These are phyloP conservation scores for Stemphylium lycopersici DNA, from an alignment of 2,329 filamentous ascomycete genomes.

Conservation along the genomic window DNA sequence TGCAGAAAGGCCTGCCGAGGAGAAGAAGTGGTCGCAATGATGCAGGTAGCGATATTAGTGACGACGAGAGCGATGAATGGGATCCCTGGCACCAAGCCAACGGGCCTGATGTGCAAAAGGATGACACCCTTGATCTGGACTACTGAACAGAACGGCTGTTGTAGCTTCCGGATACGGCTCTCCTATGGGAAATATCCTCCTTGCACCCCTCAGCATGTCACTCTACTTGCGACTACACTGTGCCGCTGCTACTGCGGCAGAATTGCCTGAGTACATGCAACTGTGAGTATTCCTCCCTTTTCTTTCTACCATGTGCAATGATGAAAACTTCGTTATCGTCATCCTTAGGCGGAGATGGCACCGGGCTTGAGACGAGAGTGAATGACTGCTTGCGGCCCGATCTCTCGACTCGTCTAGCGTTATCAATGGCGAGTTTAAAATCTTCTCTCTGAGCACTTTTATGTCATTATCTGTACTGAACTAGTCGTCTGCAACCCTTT, in stretches of 20 bases:
- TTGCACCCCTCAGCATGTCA: too few relatives aligned
- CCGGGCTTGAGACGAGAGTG: conserved; percentile 30
- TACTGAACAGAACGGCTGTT: conserved; percentile 46
- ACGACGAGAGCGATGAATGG: conserved; percentile 48
- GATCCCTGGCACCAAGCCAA: conserved; percentile 54
- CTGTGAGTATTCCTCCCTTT: conserved; percentile 16
- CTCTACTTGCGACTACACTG: background rate
- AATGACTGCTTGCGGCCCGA: conserved; percentile 28
- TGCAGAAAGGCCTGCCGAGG: conserved; percentile 19
- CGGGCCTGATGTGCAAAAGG: conserved; percentile 52
- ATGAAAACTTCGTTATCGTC: conserved; percentile 91
- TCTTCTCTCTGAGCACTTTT: conserved; percentile 47
- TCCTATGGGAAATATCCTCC: background rate
- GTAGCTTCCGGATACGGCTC: too few relatives aligned
- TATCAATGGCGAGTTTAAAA: conserved; percentile 42
- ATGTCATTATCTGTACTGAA: background rate
- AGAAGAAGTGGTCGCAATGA: conserved; percentile 12
- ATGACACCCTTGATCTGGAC: conserved; percentile 53
- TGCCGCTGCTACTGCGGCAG: background rate
- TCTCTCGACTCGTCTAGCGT: conserved; percentile 26
- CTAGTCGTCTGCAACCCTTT: background rate
- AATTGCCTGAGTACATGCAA: background rate
- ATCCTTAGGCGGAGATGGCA: conserved; percentile 84
- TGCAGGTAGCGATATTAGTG: conserved; percentile 25
- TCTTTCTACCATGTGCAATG: conserved; percentile 56